Conservation (phyloP, 108 stramenopile genomes). For the Schizochytrium sp. region DNA sequence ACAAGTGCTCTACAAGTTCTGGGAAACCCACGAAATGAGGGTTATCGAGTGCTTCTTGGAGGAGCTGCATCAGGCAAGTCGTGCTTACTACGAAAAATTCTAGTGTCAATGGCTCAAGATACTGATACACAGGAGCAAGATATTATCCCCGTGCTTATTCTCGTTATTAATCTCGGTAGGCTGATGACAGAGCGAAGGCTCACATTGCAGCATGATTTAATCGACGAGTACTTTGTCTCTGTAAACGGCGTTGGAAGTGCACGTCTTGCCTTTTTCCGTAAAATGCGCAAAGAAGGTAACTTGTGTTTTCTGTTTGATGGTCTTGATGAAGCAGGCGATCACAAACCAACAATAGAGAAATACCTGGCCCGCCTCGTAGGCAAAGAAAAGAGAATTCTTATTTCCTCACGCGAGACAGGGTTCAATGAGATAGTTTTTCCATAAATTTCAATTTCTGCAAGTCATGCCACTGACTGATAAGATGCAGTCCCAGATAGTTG, state of each 20-base stretch:
- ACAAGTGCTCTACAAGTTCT: constrained; percentile 36
- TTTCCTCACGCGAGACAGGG: constrained; percentile 27
- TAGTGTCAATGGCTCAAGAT: constrained; percentile 1
- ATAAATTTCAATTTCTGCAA: background rate
- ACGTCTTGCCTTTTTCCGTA: constrained; percentile 45
- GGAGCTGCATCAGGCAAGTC: constrained; percentile 60
- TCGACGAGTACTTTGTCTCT: background rate
- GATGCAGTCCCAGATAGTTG: constrained; percentile 34
- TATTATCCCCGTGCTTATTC: constrained; percentile 36
- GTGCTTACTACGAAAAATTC: background rate
- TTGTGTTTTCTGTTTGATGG: constrained; percentile 45
- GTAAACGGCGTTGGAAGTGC: constrained; percentile 25
- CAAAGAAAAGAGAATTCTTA: background rate
- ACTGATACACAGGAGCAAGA: background rate
- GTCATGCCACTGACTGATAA: constrained; percentile 35
- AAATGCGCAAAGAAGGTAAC: constrained; percentile 24
- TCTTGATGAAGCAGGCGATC: constrained; percentile 44
- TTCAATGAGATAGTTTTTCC: constrained; percentile 35
- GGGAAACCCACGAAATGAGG: background rate
- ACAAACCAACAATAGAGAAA: constrained; percentile 27
- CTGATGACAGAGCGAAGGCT: background rate
- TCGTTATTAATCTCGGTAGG: background rate
- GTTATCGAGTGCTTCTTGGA: background rate
- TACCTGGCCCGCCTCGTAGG: background rate
- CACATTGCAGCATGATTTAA: background rate